phyloP scores from a whole-genome alignment of 176 grass and related monocot genomes.

The Typha latifolia region DNA sequence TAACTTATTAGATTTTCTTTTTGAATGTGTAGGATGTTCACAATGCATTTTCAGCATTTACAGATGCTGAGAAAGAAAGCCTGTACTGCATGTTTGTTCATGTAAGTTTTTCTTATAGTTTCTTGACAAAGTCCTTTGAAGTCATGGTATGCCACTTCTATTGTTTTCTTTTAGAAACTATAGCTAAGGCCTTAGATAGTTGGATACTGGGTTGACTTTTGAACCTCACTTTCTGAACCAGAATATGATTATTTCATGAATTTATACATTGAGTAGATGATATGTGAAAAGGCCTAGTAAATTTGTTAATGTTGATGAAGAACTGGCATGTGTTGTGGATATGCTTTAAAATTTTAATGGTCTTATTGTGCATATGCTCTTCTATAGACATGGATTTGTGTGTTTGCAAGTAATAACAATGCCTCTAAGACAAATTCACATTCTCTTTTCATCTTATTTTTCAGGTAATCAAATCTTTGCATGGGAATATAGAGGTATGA shows the following conservation, averaged over 20 bases:
- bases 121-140: background rate
- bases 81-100: conserved; percentile 40
- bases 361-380: background rate
- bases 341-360: background rate
- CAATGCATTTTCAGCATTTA: conserved; percentile 43
- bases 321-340: background rate
- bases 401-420: background rate
- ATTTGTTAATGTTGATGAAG: too few species aligned
- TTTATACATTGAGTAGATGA: background rate
- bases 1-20: conserved; percentile 3
- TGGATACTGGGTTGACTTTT: too few species aligned
- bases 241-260: background rate
- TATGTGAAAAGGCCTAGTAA: background rate
- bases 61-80: conserved; percentile 34
- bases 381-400: background rate
- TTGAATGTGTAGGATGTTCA: conserved; percentile 35
- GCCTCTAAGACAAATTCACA: background rate
- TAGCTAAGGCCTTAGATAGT: too few species aligned
- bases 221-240: too few species aligned
- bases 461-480: conserved; percentile 50
- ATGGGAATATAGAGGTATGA: conserved; percentile 41
- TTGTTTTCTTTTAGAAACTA: background rate
- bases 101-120: conserved; percentile 18
- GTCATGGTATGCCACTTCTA: background rate
- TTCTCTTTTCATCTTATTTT: conserved; percentile 3